phyloP scores from a whole-genome alignment of 768 basidiomycete genomes.

The Mycena leptocephala region DNA sequence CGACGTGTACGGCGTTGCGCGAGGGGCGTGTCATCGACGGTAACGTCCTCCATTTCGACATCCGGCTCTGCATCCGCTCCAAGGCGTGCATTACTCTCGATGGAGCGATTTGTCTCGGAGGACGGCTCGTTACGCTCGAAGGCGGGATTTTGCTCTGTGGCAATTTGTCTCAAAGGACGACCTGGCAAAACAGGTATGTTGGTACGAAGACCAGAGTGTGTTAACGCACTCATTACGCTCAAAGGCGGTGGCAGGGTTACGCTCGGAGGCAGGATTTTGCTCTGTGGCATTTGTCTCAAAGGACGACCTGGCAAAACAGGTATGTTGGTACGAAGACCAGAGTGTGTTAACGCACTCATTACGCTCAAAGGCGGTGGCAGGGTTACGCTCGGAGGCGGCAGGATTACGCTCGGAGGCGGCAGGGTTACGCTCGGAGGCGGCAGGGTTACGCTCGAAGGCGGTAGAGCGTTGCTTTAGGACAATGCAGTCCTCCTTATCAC shows the following conservation, averaged over 20 bases:
- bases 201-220: not conserved
- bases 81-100: no score
- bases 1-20: not conserved
- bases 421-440: conserved; percentile 11
- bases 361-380: no score
- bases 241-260: not conserved
- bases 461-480: not conserved
- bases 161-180: no score
- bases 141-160: no score
- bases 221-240: not conserved
- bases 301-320: conserved; percentile 19
- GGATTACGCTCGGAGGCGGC: conserved; percentile 23
- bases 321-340: not conserved
- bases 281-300: not conserved
- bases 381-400: no score
- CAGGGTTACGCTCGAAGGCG: conserved; percentile 6
- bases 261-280: no score
- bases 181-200: no score
- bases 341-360: conserved; percentile 6
- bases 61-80: not conserved
- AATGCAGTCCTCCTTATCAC: not conserved
- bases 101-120: no score
- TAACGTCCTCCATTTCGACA: not conserved
- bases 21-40: conserved; percentile 6
- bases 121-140: no score